A percentile compares a stretch with the other conserved stretches of the same genome.
Conservation (phyloP, 2,329 filamentous ascomycete genomes). For the Stagonosporopsis chrysanthemi region DNA sequence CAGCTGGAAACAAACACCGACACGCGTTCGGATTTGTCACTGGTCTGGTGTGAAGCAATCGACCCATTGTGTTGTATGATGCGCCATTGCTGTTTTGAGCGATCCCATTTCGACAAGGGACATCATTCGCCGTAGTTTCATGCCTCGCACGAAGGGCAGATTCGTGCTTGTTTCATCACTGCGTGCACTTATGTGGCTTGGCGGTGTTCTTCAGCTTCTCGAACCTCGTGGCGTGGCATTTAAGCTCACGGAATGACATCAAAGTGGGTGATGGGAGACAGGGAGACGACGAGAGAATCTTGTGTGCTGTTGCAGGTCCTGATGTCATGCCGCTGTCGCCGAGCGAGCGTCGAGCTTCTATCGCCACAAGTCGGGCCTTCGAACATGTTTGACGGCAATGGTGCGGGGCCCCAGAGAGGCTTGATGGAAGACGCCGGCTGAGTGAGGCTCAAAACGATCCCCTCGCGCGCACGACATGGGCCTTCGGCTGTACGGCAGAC, state of each 20-base stretch:
- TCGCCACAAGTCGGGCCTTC: conserved; percentile 29
- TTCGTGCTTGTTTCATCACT: conserved; percentile 1
- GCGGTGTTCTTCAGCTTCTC: conserved; percentile 6
- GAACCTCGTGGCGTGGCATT: conserved; percentile 7
- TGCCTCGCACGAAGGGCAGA: not conserved
- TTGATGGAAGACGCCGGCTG: conserved; percentile 20
- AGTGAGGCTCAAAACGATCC: conserved; percentile 19
- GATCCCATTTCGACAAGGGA: not conserved
- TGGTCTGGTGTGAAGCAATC: not conserved
- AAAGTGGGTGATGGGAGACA: conserved; percentile 4
- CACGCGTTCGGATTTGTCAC: not conserved
- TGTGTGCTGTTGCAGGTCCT: conserved; percentile 1
- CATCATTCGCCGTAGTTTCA: not conserved
- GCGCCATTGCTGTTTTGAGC: conserved; percentile 3
- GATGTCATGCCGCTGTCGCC: conserved; percentile 27
- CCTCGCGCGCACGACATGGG: conserved; percentile 23
- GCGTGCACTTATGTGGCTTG: not conserved
- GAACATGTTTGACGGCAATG: conserved; percentile 19
- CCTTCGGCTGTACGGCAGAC: conserved; percentile 9
- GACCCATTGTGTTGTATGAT: not conserved
- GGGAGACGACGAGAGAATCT: not conserved
- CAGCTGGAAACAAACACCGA: not conserved
- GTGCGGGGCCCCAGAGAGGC: conserved; percentile 39
- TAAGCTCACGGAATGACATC: conserved; percentile 12
- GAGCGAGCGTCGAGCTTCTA: conserved; percentile 11